Base-by-base conservation (phyloP, 78 protist species). In the Dictyostelium purpureum region DNA sequence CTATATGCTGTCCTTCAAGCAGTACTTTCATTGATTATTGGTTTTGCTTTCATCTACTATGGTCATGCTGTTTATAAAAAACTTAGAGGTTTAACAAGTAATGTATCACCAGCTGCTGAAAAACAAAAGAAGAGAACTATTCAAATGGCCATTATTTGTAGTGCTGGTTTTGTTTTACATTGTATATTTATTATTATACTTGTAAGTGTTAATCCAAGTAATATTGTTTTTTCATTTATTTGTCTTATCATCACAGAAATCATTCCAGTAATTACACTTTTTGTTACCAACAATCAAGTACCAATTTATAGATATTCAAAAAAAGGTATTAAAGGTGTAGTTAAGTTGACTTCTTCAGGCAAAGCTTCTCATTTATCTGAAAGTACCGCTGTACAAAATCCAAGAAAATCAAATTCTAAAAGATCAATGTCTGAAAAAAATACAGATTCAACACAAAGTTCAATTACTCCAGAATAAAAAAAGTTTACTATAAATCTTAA, bases 1-100 rank as follows among this genome's bases (percentile, higher is more conserved):
- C 71, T 85, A 6, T 85, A 85, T 59, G 92, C 92, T 5, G 80
- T 73, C 3, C 31, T 85, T 1, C 92, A 85, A 59, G 59, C 69
- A 6, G 51, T 75, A 21, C 31, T 85, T 1, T 85, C 92, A n/a
- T 56, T 85, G 18, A 76, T 26, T 1, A 56, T 85, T 45, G 82
- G 75, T 45, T 6, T 85, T 16, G 80, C 79, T 11, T 85, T 85
- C 35, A 56, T 85, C 16, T 85, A 85, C 52, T 85, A 59, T 73
- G 92, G 92, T n/a, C 35, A 45, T 21, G 51, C 42, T 35, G 45
- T 85, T 11, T 85, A 85, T 73, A 12, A 19, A 2, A 37, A 54
- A 35, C 21, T 85, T 7, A 59, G 82, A 3, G 57, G 47, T 5
- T 19, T 85, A 14, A 24, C 61, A 18, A 1, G 65, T 7, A 80